Conservation (phyloP, 352 stramenopile species). For the Phytophthora nicotianae region DNA sequence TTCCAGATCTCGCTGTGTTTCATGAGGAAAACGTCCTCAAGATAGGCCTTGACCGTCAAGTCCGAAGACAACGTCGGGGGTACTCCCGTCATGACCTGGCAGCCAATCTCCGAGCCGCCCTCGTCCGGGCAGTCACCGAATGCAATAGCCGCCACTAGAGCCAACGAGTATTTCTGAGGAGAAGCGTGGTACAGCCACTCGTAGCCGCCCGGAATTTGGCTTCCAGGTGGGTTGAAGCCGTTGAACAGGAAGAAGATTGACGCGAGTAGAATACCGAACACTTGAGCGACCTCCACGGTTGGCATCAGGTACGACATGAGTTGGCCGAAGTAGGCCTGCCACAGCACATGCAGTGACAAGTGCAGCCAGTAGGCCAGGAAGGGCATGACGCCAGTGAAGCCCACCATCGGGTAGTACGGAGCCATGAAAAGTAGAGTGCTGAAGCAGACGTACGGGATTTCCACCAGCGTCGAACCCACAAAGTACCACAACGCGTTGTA, state of each 20-base stretch:
- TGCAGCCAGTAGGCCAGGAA: constrained; percentile 27
- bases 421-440: constrained; percentile 21
- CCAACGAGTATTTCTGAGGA: constrained; percentile 24
- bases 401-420: constrained; percentile 24
- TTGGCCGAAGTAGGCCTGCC: constrained; percentile 30
- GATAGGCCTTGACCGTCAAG: constrained; percentile 39
- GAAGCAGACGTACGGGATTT: constrained; percentile 55
- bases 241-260: constrained; percentile 27
- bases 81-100: constrained; percentile 32
- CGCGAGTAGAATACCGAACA: constrained; percentile 33
- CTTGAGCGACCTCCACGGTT: constrained; percentile 49
- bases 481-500: constrained; percentile 38
- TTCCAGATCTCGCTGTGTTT: constrained; percentile 35
- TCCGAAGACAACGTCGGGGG: constrained; percentile 30
- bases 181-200: constrained; percentile 27
- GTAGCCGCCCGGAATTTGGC: constrained; percentile 12
- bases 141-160: constrained; percentile 7
- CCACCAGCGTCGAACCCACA: constrained; percentile 20
- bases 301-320: constrained; percentile 40
- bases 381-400: constrained; percentile 13
- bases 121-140: constrained; percentile 29
- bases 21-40: constrained; percentile 37
- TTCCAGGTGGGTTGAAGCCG: constrained; percentile 27
- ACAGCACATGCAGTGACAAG: constrained; percentile 24
- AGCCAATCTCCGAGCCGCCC: constrained; percentile 30